phyloP scores from a whole-genome alignment of 306 rosid genomes.

The Alnus glutinosa region DNA sequence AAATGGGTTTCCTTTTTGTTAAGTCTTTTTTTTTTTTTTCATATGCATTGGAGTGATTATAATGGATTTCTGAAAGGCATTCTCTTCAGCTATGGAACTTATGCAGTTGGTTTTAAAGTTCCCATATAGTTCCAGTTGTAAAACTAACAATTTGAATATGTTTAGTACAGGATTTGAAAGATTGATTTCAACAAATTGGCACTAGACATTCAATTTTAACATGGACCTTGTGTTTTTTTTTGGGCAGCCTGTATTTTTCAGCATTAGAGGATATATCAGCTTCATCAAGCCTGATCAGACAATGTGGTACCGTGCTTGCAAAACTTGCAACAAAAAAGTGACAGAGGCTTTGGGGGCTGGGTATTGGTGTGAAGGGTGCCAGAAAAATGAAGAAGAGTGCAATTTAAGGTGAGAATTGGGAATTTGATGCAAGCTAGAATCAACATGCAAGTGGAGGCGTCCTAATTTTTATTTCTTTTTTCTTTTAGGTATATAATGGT shows the following conservation, averaged over 20 bases:
- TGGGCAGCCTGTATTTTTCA: constrained; percentile 70
- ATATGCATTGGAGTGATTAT: neutral
- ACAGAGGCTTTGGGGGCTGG: constrained; percentile 72
- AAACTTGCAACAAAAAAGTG: constrained; percentile 84
- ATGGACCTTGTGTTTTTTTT: constrained; percentile 5
- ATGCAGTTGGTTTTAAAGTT: too few relatives aligned
- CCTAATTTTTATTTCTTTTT: neutral
- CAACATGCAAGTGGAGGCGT: neutral
- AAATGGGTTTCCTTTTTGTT: neutral
- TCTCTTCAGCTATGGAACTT: neutral
- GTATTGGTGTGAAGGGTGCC: constrained; percentile 92
- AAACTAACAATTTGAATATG: neutral
- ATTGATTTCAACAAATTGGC: neutral
- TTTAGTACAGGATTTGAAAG: neutral
- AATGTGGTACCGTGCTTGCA: constrained; percentile 94
- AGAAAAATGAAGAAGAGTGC: constrained; percentile 73
- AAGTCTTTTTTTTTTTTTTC: too few relatives aligned
- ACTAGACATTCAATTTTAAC: neutral
- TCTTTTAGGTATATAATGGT: constrained; percentile 62
- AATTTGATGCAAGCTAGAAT: neutral
- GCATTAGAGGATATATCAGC: constrained; percentile 65
- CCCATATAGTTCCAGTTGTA: neutral
- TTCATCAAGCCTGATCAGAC: constrained; percentile 78
- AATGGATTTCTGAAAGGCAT: too few relatives aligned
- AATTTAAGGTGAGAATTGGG: constrained; percentile 50